Evolutionary conservation across 768 basidiomycete species (phyloP).

Genomic region (Floccularia luteovirens): DNA sequence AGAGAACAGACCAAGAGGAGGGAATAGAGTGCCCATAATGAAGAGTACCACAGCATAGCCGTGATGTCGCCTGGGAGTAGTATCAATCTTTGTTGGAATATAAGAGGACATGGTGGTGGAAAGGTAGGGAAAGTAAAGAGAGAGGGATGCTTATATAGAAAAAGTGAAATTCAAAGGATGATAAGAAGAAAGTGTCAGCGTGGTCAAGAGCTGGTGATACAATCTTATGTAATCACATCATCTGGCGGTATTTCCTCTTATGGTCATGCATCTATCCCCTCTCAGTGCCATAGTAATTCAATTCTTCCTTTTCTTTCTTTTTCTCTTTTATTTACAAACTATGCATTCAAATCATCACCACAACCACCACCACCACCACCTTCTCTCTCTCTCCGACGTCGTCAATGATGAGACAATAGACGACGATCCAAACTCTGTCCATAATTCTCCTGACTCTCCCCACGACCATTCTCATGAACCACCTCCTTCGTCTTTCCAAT

Average conservation of each 20-base stretch:
- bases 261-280: no score
- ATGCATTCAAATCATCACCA: no score
- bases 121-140: no score
- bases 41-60: conserved; percentile 78
- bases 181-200: no score
- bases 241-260: no score
- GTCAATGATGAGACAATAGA: conserved; percentile 73
- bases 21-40: conserved; percentile 84
- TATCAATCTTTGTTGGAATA: conserved; percentile 36
- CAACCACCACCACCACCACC: conserved; percentile 60
- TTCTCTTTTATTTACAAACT: no score
- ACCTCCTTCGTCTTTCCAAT: conserved; percentile 23
- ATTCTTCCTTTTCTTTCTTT: no score
- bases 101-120: background rate
- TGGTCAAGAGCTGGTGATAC: no score
- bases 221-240: no score
- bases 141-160: no score
- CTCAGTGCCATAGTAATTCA: no score
- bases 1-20: conserved; percentile 67
- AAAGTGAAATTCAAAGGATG: no score
- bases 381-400: conserved; percentile 75
- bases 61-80: conserved; percentile 70
- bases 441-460: conserved; percentile 16
- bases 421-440: conserved; percentile 33
- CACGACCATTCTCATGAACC: conserved; percentile 14